A percentile compares a stretch with the other conserved stretches of the same genome.
phyloP scores from a whole-genome alignment of 257 asterid genomes.

The Nicotiana benthamiana region DNA sequence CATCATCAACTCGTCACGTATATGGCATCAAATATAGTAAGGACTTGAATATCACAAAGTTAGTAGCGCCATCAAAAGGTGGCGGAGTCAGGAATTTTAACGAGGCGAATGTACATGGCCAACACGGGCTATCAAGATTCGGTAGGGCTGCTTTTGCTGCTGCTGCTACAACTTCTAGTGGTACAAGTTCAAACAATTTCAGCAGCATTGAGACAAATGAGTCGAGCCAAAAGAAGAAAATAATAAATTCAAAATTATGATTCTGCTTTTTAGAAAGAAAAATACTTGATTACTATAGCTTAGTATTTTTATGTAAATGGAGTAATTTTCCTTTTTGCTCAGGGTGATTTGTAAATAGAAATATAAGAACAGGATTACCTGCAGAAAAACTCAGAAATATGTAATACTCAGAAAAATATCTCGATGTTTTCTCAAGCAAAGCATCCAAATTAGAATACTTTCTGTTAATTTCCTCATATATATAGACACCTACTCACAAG shows the following conservation, averaged over 20 bases:
- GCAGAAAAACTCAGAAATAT: no score
- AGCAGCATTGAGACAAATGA: constrained; percentile 2
- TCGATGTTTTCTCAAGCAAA: no score
- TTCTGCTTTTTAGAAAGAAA: not conserved
- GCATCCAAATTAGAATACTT: no score
- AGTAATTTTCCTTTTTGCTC: not conserved
- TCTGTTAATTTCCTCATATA: no score
- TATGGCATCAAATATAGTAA: not conserved
- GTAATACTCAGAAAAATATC: no score
- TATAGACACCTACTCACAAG: no score
- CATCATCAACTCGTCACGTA: not conserved
- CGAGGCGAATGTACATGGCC: not conserved
- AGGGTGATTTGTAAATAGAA: not conserved
- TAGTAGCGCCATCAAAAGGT: not conserved
- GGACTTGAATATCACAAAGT: not conserved
- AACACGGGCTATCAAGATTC: constrained; percentile 2
- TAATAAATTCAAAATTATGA: not conserved
- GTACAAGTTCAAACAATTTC: not conserved
- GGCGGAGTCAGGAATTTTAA: not conserved
- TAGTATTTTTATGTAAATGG: not conserved
- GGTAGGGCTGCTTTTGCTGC: not conserved
- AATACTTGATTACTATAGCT: not conserved
- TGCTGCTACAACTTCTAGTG: not conserved
- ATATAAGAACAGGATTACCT: not conserved
- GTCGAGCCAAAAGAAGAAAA: not conserved